Conservation (phyloP, 1,284 basidiomycete genomes). For the Leccinum holopus region DNA sequence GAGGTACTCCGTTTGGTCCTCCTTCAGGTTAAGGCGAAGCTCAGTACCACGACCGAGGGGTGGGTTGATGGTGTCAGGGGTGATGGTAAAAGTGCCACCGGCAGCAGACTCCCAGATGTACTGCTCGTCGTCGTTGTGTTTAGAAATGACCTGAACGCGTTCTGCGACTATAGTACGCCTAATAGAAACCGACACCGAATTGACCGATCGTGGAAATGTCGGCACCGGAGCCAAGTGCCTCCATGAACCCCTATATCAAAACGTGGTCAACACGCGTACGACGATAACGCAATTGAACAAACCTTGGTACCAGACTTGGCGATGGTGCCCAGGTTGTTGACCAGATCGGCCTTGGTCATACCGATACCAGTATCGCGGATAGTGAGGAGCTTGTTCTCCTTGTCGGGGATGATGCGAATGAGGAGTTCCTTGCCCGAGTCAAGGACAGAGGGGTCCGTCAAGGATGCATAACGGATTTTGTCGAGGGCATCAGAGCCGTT, state of each 20-base stretch:
- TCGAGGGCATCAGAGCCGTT: constrained; percentile 94
- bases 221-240: constrained; percentile 93
- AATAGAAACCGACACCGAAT: constrained; percentile 99
- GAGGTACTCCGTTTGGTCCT: constrained; percentile 98
- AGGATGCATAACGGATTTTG: constrained; percentile 93
- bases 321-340: constrained; percentile 99
- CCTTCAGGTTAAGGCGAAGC: constrained; percentile 95
- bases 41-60: constrained; percentile 94
- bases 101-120: constrained; percentile 99
- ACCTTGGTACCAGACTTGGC: constrained; percentile 96
- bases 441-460: constrained; percentile 87
- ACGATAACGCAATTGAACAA: constrained; percentile 14
- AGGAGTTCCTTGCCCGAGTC: constrained; percentile 87
- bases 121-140: constrained; percentile 99
- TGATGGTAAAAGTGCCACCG: constrained; percentile 99
- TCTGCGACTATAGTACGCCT: constrained; percentile 98
- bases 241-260: constrained; percentile 85
- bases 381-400: constrained; percentile 90
- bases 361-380: constrained; percentile 98
- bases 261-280: constrained; percentile 11
- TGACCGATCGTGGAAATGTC: constrained; percentile 94
- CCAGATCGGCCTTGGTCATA: constrained; percentile 98
- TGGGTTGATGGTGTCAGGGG: constrained; percentile 87
- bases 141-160: constrained; percentile 97
- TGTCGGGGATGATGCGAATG: constrained; percentile 93